phyloP scores from a whole-genome alignment of 148 eudicot genomes.

The Spergularia marina region DNA sequence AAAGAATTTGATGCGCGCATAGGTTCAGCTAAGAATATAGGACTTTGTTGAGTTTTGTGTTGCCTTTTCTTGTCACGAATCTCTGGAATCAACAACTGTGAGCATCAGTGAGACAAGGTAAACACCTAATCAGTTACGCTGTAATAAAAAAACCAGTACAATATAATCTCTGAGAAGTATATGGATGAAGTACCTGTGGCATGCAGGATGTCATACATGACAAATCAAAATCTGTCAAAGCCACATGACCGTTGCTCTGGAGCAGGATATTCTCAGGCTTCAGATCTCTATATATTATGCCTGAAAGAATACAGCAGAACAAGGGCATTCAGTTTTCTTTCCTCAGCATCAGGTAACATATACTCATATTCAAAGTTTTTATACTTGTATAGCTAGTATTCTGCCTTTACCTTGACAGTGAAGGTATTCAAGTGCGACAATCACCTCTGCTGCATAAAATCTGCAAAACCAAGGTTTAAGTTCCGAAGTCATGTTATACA shows the following conservation, averaged over 20 bases:
- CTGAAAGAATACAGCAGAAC: conserved; percentile 33
- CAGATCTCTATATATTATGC: conserved; percentile 90
- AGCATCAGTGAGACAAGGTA: conserved; percentile 12
- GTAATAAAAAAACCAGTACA: not conserved
- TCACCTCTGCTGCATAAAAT: conserved; percentile 90
- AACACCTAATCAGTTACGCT: not conserved
- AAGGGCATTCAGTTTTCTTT: not conserved
- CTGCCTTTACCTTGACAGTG: conserved; percentile 88
- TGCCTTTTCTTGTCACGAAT: conserved; percentile 61
- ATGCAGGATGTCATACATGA: conserved; percentile 97
- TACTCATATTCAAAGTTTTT: not conserved
- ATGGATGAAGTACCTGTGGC: conserved; percentile 64
- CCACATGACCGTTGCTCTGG: conserved; percentile 72
- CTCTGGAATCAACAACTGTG: conserved; percentile 73
- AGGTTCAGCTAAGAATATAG: conserved; percentile 95
- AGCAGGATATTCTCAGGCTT: conserved; percentile 97
- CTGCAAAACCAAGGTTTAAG: conserved; percentile 37
- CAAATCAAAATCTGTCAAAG: conserved; percentile 94
- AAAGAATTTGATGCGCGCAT: conserved; percentile 96
- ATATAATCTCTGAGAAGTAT: not conserved
- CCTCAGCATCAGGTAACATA: not conserved
- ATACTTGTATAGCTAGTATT: not conserved
- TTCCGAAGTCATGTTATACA: not conserved
- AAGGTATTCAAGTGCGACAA: conserved; percentile 92
- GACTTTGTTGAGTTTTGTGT: conserved; percentile 60